A percentile compares a stretch with the other conserved stretches of the same genome.
phyloP scores from a whole-genome alignment of 805 yeast species.

The Cyberlindnera samutprakarnensis region DNA sequence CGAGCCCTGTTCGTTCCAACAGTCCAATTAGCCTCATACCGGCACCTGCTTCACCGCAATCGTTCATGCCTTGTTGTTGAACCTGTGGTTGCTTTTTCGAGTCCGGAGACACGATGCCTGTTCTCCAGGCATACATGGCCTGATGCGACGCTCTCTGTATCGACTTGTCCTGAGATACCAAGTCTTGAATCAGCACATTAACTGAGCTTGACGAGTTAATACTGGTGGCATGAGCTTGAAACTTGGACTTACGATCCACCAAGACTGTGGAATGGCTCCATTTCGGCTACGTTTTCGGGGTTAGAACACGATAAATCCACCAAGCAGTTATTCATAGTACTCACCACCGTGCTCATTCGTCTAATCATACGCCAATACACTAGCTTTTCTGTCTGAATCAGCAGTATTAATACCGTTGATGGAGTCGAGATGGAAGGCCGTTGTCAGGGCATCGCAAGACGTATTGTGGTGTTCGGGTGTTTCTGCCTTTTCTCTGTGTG shows the following conservation, averaged over 20 bases:
- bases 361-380: too few species aligned
- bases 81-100: not conserved
- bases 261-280: conserved; percentile 37
- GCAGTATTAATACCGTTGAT: too few species aligned
- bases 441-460: too few species aligned
- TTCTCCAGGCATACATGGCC: conserved; percentile 67
- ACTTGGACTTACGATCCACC: conserved; percentile 51
- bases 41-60: conserved; percentile 72
- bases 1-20: conserved; percentile 38
- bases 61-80: conserved; percentile 48
- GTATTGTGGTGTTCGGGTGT: too few species aligned
- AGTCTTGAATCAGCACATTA: conserved; percentile 30
- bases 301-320: too few species aligned
- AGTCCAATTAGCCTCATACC: conserved; percentile 53
- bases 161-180: conserved; percentile 38
- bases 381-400: too few species aligned
- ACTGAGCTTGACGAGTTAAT: conserved; percentile 33
- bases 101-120: not conserved
- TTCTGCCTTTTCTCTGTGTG: too few species aligned
- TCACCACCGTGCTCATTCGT: too few species aligned
- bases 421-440: too few species aligned
- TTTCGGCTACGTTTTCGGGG: not conserved
- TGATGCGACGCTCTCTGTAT: conserved; percentile 61
- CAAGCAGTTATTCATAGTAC: too few species aligned
- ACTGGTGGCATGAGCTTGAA: conserved; percentile 54